Evolutionary conservation across 176 grass and related monocot species (phyloP).

Genomic region (Melocanna baccifera): DNA sequence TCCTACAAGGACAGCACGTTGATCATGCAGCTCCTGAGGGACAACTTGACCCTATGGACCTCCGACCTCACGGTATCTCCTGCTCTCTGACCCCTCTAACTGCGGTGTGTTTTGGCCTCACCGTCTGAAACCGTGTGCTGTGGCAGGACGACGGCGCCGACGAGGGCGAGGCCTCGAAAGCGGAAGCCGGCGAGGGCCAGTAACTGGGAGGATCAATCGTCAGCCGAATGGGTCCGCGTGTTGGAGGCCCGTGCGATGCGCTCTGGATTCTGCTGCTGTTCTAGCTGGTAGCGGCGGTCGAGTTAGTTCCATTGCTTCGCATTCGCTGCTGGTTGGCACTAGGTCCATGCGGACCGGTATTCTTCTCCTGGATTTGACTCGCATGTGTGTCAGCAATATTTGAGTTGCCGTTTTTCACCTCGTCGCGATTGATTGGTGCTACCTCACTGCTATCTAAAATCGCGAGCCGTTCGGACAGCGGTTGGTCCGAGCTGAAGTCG

Average conservation of each 20-base stretch:
- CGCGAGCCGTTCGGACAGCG: background rate
- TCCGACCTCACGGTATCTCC: slow-evolving; percentile 71
- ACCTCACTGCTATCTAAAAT: background rate
- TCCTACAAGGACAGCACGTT: slow-evolving; percentile 95
- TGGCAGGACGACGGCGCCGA: slow-evolving; percentile 66
- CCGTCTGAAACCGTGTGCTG: background rate
- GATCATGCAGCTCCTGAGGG: slow-evolving; percentile 92
- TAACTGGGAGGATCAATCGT: slow-evolving; percentile 2
- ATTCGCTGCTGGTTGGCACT: slow-evolving; percentile 9
- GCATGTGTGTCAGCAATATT: slow-evolving; percentile 27
- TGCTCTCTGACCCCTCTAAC: background rate
- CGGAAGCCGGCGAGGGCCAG: slow-evolving; percentile 54
- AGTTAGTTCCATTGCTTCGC: slow-evolving; percentile 37
- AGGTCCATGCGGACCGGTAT: slow-evolving; percentile 16
- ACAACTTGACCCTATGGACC: slow-evolving; percentile 93
- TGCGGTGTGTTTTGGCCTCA: background rate
- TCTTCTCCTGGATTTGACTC: slow-evolving; percentile 30
- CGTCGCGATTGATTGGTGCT: background rate
- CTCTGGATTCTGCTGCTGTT: background rate
- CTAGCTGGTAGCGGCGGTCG: slow-evolving; percentile 31
- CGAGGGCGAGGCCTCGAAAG: slow-evolving; percentile 56
- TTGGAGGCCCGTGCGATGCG: background rate
- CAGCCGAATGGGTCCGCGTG: background rate
- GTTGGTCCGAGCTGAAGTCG: too few relatives aligned
- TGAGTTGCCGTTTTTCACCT: background rate